Conservation (phyloP, 1,284 basidiomycete genomes). For the Anthracocystis walkeri region DNA sequence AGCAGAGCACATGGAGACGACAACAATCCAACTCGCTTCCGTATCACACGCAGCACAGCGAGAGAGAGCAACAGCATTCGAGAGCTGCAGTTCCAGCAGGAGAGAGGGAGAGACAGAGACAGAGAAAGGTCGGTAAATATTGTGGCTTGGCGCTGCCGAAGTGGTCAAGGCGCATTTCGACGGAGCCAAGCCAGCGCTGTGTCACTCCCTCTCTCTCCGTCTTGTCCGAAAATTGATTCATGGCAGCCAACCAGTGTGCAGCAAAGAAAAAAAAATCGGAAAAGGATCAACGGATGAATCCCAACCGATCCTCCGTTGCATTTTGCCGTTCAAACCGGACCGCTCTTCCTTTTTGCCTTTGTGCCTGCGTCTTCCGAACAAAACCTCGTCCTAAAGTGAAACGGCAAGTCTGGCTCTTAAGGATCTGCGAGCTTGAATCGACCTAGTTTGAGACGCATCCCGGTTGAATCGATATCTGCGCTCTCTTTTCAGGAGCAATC, state of each 20-base stretch:
- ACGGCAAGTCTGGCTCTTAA: too few relatives aligned
- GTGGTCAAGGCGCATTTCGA: slow-evolving; percentile 6
- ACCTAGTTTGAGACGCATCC: too few relatives aligned
- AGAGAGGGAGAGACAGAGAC: background rate
- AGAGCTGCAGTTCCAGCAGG: background rate
- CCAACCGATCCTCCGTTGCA: background rate
- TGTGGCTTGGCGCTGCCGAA: slow-evolving; percentile 1
- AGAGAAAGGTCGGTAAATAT: too few relatives aligned
- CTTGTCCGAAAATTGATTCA: background rate
- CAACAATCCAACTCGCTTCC: too few relatives aligned
- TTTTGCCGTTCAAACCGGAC: too few relatives aligned
- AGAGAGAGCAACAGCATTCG: background rate
- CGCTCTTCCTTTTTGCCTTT: too few relatives aligned
- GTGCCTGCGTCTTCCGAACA: too few relatives aligned
- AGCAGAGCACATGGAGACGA: too few relatives aligned
- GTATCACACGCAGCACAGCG: background rate
- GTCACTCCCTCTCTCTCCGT: background rate
- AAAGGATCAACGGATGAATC: slow-evolving; percentile 1
- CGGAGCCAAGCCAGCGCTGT: background rate
- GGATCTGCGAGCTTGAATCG: too few relatives aligned
- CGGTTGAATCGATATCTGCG: too few relatives aligned
- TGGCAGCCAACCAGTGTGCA: background rate
- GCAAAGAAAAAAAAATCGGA: background rate
- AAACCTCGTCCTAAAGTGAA: too few relatives aligned
- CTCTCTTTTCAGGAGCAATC: background rate